Percentiles rank a stretch among this genome's conserved stretches.
phyloP scores from a whole-genome alignment of 2,329 filamentous ascomycete genomes.

The Paecilomyces niveus region DNA sequence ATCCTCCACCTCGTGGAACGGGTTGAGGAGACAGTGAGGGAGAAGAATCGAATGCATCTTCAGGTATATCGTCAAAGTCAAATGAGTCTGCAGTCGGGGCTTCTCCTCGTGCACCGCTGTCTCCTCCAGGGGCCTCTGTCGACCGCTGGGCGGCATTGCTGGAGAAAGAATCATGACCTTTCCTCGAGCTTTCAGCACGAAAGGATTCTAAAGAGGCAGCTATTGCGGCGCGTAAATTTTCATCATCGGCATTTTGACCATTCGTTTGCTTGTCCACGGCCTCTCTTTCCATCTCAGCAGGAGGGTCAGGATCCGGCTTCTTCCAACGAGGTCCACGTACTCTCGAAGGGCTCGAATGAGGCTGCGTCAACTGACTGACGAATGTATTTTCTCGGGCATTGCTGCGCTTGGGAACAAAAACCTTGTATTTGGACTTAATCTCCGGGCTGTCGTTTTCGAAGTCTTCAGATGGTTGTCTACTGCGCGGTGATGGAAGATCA shows the following conservation, averaged over 20 bases:
- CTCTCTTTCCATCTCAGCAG: constrained; percentile 2
- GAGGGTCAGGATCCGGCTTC: constrained; percentile 29
- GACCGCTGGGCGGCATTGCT: constrained; percentile 2
- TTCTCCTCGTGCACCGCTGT: neutral
- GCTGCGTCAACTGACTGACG: constrained; percentile 42
- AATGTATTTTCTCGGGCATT: constrained; percentile 38
- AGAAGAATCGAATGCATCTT: constrained; percentile 62
- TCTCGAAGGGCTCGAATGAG: constrained; percentile 44
- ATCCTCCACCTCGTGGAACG: constrained; percentile 7
- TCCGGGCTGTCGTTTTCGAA: constrained; percentile 10
- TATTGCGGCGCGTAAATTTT: constrained; percentile 26
- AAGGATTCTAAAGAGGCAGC: constrained; percentile 33
- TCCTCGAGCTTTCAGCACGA: constrained; percentile 20
- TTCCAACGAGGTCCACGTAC: constrained; percentile 47
- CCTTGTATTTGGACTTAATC: constrained; percentile 28
- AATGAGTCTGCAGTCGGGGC: constrained; percentile 9
- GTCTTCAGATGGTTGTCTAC: constrained; percentile 8
- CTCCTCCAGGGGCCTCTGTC: neutral
- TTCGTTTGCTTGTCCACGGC: neutral
- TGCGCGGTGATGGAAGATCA: constrained; percentile 12
- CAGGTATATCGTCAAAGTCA: constrained; percentile 51
- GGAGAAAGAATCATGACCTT: neutral
- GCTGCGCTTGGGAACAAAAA: constrained; percentile 34
- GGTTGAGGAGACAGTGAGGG: constrained; percentile 43
- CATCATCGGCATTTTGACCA: constrained; percentile 4